These are phyloP conservation scores for Mangifera indica DNA, from an alignment of 345 rosid genomes.

Conservation along the genomic window DNA sequence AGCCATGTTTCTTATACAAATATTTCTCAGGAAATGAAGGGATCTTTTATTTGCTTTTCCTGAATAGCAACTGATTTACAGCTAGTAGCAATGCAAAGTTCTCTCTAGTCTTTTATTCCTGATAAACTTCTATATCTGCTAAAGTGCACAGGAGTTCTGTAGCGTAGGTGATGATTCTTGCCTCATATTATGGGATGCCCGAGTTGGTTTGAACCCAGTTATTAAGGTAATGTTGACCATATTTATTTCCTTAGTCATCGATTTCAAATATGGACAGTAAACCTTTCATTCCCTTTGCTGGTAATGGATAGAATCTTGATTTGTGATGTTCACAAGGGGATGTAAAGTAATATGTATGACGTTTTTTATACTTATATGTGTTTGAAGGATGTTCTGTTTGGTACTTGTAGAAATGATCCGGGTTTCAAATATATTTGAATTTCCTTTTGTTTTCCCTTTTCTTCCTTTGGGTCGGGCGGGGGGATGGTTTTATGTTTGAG, in stretches of 20 bases:
- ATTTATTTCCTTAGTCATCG: constrained; percentile 3
- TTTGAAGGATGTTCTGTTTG: background rate
- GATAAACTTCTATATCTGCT: constrained; percentile 29
- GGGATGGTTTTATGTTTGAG: background rate
- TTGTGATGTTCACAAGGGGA: too few species aligned
- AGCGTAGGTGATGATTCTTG: constrained; percentile 99
- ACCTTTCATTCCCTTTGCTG: background rate
- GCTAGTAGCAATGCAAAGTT: background rate
- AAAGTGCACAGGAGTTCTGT: constrained; percentile 94
- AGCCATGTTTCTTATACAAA: background rate
- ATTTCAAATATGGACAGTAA: background rate
- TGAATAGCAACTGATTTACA: background rate
- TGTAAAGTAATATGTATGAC: too few species aligned
- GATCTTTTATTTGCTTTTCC: background rate
- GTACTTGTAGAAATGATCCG: background rate
- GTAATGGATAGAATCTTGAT: background rate
- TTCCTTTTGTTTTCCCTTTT: too few species aligned
- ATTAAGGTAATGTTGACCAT: constrained; percentile 52
- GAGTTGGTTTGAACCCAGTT: constrained; percentile 75
- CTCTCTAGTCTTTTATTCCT: constrained; percentile 15
- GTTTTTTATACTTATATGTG: background rate
- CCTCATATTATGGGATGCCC: constrained; percentile 99
- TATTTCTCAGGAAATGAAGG: background rate
- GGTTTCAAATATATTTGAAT: background rate
- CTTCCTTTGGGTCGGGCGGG: too few species aligned